Conservation (phyloP, 208 protist species). For the Acanthamoeba castellanii region DNA sequence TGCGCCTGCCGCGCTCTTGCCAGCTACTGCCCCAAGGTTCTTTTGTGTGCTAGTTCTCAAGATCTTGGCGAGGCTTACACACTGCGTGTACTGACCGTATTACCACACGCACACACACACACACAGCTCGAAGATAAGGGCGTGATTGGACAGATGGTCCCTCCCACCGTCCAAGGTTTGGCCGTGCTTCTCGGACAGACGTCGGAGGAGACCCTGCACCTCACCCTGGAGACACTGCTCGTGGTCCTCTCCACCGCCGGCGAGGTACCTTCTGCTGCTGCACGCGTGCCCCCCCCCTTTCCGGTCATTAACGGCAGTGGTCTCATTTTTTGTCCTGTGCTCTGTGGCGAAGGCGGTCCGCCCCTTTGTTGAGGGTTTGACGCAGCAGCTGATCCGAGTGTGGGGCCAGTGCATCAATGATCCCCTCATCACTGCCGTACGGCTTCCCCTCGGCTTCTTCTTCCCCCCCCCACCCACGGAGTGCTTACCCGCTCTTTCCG, state of each 20-base stretch:
- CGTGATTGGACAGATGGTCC: constrained; percentile 15
- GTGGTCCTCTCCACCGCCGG: neutral
- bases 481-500: neutral
- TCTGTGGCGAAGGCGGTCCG: neutral
- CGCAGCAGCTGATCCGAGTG: constrained; percentile 34
- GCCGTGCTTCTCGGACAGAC: neutral
- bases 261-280: neutral
- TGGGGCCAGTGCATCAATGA: constrained; percentile 63
- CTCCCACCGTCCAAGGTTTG: constrained; percentile 27
- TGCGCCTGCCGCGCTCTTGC: constrained; percentile 69
- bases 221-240: constrained; percentile 19
- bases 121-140: neutral
- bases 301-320: neutral
- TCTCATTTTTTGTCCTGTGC: neutral
- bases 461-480: neutral
- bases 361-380: neutral
- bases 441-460: neutral
- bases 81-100: neutral
- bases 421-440: constrained; percentile 47
- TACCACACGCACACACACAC: too few relatives aligned
- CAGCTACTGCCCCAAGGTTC: constrained; percentile 61
- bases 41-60: too few relatives aligned
- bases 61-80: too few relatives aligned
- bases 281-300: neutral
- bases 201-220: constrained; percentile 57